phyloP scores from a whole-genome alignment of 2,329 filamentous ascomycete species.

The Pseudogymnoascus sp. region DNA sequence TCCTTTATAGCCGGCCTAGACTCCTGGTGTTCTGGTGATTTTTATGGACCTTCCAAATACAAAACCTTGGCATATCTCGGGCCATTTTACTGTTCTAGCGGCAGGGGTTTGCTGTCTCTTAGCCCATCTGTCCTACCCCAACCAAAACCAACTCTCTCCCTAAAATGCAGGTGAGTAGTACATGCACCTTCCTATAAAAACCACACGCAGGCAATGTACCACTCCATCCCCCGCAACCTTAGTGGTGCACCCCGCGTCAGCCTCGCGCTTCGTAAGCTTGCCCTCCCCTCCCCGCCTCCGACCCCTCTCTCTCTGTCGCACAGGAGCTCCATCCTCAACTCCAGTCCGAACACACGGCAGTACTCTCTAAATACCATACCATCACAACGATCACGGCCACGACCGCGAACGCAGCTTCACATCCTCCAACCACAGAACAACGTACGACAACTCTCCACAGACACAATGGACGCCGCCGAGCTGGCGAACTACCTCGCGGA shows the following conservation, averaged over 20 bases:
- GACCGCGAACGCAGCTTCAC: not conserved
- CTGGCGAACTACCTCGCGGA: slow-evolving; percentile 80
- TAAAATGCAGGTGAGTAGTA: slow-evolving; percentile 1
- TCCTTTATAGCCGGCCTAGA: not conserved
- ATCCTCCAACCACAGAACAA: not conserved
- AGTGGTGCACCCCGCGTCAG: slow-evolving; percentile 1
- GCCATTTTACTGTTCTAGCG: not conserved
- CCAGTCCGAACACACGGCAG: not conserved
- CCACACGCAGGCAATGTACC: not conserved
- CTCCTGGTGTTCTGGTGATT: not conserved
- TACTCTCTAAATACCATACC: not conserved
- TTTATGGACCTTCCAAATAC: not conserved
- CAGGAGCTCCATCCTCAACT: not conserved
- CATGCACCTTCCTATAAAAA: slow-evolving; percentile 3
- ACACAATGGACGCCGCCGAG: slow-evolving; percentile 48
- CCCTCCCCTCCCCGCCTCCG: not conserved
- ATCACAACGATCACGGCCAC: not conserved
- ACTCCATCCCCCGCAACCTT: not conserved
- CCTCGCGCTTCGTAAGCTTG: not conserved
- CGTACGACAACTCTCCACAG: not conserved
- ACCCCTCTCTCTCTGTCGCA: not conserved
- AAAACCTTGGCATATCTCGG: not conserved
- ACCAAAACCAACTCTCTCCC: not conserved
- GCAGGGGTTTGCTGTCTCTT: not conserved
- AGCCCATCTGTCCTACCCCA: not conserved